Evolutionary conservation across 257 asterid genomes (phyloP), one percentile per base, ranked within the genome.

Genomic region (Echium plantagineum): DNA sequence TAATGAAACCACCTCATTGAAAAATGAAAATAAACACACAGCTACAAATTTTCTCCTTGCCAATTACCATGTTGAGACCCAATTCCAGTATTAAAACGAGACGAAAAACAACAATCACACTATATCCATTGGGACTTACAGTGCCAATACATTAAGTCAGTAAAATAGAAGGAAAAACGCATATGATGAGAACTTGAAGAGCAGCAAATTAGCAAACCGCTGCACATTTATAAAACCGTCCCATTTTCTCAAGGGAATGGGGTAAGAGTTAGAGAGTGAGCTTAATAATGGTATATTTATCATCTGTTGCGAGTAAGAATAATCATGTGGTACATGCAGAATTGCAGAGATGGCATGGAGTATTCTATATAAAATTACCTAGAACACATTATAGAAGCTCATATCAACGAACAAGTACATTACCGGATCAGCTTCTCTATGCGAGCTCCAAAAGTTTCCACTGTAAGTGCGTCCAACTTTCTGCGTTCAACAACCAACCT

Each of bases 391-490:
- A 15, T 24, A 20, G 26, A 20, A 15, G 21, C 52, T 22, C 56
- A 53, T 8, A 53, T 59, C 31, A 70, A 22, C 8, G 60, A 19
- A 59, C 61, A 31, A 61, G 58, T 18, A 62, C 60, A 73, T 75
- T 35, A 83, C 99, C 97, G 77, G 65, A 93, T 93, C 65, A 93
- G 73, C 74, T 93, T 89, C 82, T 93, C 99, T 71, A 93, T 86
- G 66, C 96, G 99, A 57, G 99, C 83, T 73, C 97, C 99, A 84
- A 93, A 93, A 55, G 99, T 93, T 64, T 89, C 99, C 61, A 93
- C 99, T 7, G 99, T 89, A 52, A 89, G 83, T 9, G 99, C 87
- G 59, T 93, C 96, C 67, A 85, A 80, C 81, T 86, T 93, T 73
- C 96, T 74, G 66, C 94, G 95, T 8, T 84, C 96, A 54, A 69